Conservation (phyloP, 768 basidiomycete genomes). For the Tephrocybe rancida region DNA sequence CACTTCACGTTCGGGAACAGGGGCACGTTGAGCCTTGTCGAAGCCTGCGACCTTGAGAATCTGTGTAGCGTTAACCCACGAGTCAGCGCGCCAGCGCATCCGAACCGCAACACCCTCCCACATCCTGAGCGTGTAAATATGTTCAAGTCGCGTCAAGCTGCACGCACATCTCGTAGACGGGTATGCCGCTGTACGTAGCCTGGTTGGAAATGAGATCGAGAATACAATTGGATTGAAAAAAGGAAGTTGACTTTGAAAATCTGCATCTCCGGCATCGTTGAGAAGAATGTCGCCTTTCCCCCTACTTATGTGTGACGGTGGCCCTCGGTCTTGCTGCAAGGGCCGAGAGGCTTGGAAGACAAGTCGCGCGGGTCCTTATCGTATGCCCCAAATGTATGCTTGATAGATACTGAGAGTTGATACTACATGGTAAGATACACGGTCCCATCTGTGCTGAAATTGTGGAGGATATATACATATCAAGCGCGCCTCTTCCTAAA, state of each 20-base stretch:
- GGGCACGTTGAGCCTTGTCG: constrained; percentile 97
- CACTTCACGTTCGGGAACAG: constrained; percentile 95
- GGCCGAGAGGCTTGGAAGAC: constrained; percentile 4
- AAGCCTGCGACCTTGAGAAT: constrained; percentile 99
- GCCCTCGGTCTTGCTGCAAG: constrained; percentile 1
- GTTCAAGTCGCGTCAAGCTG: constrained; percentile 34
- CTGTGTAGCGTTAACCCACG: constrained; percentile 98
- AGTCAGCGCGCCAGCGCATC: constrained; percentile 95
- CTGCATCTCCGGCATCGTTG: constrained; percentile 75
- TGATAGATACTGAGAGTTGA: no score
- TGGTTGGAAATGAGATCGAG: constrained; percentile 36
- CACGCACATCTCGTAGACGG: constrained; percentile 88
- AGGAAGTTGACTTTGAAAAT: constrained; percentile 76
- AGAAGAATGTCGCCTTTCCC: neutral
- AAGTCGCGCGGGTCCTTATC: no score
- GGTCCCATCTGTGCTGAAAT: no score
- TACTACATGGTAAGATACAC: no score
- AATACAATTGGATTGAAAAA: constrained; percentile 18
- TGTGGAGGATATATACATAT: no score
- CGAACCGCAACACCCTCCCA: constrained; percentile 95
- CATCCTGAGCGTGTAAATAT: constrained; percentile 67
- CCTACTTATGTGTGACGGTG: neutral
- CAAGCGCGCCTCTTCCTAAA: no score
- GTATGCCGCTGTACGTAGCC: constrained; percentile 93
- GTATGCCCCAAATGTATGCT: no score